Conservation (phyloP, 2,329 filamentous ascomycete species). For the Emergomyces pasteurianus region DNA sequence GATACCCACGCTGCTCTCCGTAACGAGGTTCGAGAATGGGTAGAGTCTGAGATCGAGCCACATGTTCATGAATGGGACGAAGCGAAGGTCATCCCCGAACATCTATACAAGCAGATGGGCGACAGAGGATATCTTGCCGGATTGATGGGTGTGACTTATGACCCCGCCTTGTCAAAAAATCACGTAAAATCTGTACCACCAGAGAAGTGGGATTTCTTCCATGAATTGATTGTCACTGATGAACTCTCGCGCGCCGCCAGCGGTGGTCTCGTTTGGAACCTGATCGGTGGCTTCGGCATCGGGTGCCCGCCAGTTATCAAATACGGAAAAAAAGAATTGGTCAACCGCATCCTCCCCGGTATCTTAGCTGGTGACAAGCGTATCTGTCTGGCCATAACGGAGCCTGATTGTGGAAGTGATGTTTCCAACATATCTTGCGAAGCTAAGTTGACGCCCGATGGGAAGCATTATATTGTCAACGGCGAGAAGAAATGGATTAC, state of each 20-base stretch:
- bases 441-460: slow-evolving; percentile 86
- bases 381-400: slow-evolving; percentile 94
- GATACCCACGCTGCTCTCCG: slow-evolving; percentile 85
- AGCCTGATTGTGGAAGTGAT: slow-evolving; percentile 88
- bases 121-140: slow-evolving; percentile 85
- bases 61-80: slow-evolving; percentile 95
- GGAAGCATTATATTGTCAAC: slow-evolving; percentile 98
- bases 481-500: slow-evolving; percentile 99
- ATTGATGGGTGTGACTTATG: slow-evolving; percentile 68
- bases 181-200: slow-evolving; percentile 64
- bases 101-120: slow-evolving; percentile 93
- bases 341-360: slow-evolving; percentile 77
- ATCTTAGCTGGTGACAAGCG: slow-evolving; percentile 89
- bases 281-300: slow-evolving; percentile 94
- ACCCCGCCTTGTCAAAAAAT: slow-evolving; percentile 58
- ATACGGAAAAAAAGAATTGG: slow-evolving; percentile 73
- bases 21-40: slow-evolving; percentile 82
- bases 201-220: slow-evolving; percentile 96
- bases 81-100: slow-evolving; percentile 74
- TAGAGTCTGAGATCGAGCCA: slow-evolving; percentile 79
- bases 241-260: slow-evolving; percentile 82
- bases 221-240: slow-evolving; percentile 90
- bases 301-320: slow-evolving; percentile 85
- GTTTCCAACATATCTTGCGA: slow-evolving; percentile 93
- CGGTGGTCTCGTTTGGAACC: slow-evolving; percentile 92